A percentile compares a stretch with the other conserved stretches of the same genome.
phyloP scores from a whole-genome alignment of 306 rosid species.

The Mimosa pudica region DNA sequence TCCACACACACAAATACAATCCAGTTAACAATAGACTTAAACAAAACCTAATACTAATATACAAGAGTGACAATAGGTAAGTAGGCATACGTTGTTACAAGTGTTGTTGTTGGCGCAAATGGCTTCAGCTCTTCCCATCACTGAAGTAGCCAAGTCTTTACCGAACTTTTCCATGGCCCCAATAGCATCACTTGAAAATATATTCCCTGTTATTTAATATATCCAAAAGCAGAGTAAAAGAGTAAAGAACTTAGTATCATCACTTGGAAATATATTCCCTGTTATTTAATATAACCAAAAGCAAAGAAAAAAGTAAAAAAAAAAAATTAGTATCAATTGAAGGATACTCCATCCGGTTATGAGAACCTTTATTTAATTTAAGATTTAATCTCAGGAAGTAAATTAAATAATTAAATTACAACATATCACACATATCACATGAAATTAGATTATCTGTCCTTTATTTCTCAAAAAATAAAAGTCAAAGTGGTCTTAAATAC shows the following conservation, averaged over 20 bases:
- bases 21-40: background rate
- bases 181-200: conserved; percentile 53
- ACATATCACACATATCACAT: no score
- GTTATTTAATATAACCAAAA: background rate
- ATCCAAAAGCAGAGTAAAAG: background rate
- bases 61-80: background rate
- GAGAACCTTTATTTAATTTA: no score
- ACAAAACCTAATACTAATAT: background rate
- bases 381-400: no score
- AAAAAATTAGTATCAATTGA: background rate
- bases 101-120: conserved; percentile 42
- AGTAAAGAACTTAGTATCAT: no score
- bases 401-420: no score
- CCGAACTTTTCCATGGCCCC: conserved; percentile 51
- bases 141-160: conserved; percentile 52
- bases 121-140: conserved; percentile 66
- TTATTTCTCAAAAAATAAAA: no score
- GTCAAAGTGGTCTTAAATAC: no score
- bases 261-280: no score
- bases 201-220: conserved; percentile 41
- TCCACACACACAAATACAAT: background rate
- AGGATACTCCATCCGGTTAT: no score
- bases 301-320: no score
- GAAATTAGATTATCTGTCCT: no score
- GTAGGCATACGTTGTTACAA: conserved; percentile 35